These are phyloP conservation scores for Hyphopichia khmerensis DNA, from an alignment of 1,139 yeast species.

Conservation along the genomic window DNA sequence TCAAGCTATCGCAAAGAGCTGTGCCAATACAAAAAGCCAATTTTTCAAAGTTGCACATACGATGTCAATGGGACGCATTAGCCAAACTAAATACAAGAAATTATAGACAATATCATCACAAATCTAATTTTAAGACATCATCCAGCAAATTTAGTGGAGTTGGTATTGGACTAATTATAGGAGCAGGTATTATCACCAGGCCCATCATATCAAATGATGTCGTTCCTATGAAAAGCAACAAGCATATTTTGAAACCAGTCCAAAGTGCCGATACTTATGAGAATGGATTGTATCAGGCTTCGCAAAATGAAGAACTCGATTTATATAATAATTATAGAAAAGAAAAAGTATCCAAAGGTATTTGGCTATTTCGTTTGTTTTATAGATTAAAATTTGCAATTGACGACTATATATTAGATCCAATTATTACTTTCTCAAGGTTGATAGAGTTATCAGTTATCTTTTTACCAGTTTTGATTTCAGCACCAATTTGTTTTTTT, in stretches of 20 bases:
- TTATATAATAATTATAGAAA: conserved; percentile 24
- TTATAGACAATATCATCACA: neutral
- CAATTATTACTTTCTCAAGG: conserved; percentile 63
- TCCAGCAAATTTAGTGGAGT: neutral
- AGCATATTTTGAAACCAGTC: conserved; percentile 44
- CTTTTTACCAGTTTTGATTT: conserved; percentile 67
- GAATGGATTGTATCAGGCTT: conserved; percentile 61
- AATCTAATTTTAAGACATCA: neutral
- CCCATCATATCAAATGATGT: conserved; percentile 27
- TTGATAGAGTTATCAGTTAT: conserved; percentile 65
- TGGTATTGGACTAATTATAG: neutral
- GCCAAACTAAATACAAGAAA: neutral
- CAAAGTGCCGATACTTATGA: conserved; percentile 63
- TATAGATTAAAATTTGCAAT: conserved; percentile 40
- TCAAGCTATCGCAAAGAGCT: neutral
- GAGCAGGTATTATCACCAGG: neutral
- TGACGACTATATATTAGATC: conserved; percentile 62
- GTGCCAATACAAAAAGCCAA: neutral
- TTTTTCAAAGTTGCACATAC: neutral
- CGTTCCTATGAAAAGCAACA: conserved; percentile 30
- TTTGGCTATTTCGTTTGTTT: conserved; percentile 25
- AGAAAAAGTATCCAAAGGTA: conserved; percentile 23
- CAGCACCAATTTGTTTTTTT: conserved; percentile 64
- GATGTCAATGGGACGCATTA: neutral
- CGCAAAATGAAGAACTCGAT: conserved; percentile 49